Evolutionary conservation across 257 asterid genomes (phyloP).

Genomic region (Schizonepeta tenuifolia): DNA sequence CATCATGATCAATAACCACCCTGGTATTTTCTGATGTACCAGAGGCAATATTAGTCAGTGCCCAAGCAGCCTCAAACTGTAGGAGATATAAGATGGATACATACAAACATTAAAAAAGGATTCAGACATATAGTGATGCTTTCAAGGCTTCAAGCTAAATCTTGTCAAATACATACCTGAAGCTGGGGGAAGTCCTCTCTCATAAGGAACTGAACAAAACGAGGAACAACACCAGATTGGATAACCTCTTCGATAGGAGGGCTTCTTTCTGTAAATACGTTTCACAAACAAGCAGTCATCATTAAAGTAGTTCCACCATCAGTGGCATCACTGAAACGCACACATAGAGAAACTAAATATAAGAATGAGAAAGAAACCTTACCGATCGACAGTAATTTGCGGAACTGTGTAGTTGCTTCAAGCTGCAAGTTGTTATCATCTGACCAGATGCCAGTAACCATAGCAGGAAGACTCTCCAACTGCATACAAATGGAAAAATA

Average conservation of each 20-base stretch:
- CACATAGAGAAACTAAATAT: neutral
- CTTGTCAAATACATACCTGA: constrained; percentile 55
- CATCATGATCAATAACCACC: constrained; percentile 88
- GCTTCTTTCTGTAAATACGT: constrained; percentile 62
- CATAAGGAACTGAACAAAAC: constrained; percentile 82
- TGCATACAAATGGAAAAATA: constrained; percentile 39
- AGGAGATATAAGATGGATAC: constrained; percentile 23
- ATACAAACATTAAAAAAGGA: neutral
- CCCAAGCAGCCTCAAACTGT: constrained; percentile 98
- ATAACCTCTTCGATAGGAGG: constrained; percentile 97
- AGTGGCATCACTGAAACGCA: constrained; percentile 9
- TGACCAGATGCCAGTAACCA: constrained; percentile 79
- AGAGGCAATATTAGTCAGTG: constrained; percentile 94
- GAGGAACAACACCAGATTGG: constrained; percentile 92
- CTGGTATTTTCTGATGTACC: constrained; percentile 93
- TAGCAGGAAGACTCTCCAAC: constrained; percentile 86
- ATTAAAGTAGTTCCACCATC: constrained; percentile 4
- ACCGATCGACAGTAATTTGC: constrained; percentile 91
- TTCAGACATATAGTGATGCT: neutral
- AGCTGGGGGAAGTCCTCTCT: constrained; percentile 86
- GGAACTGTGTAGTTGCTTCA: constrained; percentile 81
- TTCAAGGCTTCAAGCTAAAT: neutral
- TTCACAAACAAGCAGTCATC: constrained; percentile 9
- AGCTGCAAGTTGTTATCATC: constrained; percentile 68
- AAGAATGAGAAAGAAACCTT: constrained; percentile 19